Evolutionary conservation across 345 rosid genomes (phyloP).

Genomic region (Isatis tinctoria): DNA sequence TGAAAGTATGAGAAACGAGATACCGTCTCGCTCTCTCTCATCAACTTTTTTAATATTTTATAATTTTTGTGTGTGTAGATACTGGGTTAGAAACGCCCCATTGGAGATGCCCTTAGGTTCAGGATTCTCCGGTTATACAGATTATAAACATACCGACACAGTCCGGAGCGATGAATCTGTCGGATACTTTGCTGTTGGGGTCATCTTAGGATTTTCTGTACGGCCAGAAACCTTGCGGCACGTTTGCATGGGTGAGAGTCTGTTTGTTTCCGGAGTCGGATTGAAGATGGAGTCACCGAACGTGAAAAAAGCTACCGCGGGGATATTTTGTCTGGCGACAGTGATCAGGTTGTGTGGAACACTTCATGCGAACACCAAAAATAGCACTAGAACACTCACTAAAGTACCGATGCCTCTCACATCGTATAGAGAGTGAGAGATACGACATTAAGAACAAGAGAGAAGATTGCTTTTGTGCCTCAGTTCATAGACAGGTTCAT

Average conservation of each 20-base stretch:
- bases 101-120: too few species aligned
- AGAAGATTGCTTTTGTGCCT: neutral
- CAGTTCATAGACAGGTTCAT: neutral
- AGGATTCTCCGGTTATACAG: neutral
- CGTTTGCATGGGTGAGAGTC: neutral
- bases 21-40: too few species aligned
- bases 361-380: neutral
- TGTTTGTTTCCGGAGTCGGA: constrained; percentile 31
- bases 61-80: too few species aligned
- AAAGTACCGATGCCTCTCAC: neutral
- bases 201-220: constrained; percentile 29
- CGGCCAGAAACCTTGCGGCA: constrained; percentile 28
- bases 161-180: constrained; percentile 26
- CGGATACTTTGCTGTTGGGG: constrained; percentile 30
- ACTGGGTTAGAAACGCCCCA: too few species aligned
- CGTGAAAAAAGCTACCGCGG: constrained; percentile 13
- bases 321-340: constrained; percentile 11
- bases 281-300: constrained; percentile 34
- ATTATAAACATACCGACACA: neutral
- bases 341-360: neutral
- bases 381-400: neutral
- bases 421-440: neutral
- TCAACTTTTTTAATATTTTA: too few species aligned
- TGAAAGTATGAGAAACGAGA: too few species aligned
- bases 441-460: neutral